These are phyloP conservation scores for Penicillium sp. DNA, from an alignment of 2,329 filamentous ascomycete genomes.

Conservation along the genomic window DNA sequence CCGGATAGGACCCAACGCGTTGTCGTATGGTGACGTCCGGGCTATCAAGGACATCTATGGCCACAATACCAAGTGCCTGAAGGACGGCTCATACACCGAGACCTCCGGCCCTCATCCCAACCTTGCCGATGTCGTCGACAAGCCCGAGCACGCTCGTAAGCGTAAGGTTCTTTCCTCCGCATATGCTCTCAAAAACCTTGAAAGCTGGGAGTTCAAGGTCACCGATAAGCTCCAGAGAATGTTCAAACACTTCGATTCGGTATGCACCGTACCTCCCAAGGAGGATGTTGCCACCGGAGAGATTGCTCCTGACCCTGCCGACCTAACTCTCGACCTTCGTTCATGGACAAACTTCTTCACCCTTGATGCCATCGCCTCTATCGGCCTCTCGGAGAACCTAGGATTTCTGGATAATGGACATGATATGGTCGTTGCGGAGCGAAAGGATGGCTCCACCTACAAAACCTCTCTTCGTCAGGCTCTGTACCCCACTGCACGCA, in stretches of 20 bases:
- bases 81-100: slow-evolving; percentile 48
- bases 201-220: slow-evolving; percentile 54
- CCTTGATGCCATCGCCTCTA: slow-evolving; percentile 54
- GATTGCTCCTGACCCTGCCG: slow-evolving; percentile 16
- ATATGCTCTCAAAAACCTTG: slow-evolving; percentile 53
- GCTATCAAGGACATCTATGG: slow-evolving; percentile 52
- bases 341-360: slow-evolving; percentile 55
- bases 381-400: slow-evolving; percentile 51
- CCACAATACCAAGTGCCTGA: slow-evolving; percentile 49
- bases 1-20: slow-evolving; percentile 45
- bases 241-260: slow-evolving; percentile 45
- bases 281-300: slow-evolving; percentile 33
- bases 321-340: slow-evolving; percentile 47
- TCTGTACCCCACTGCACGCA: slow-evolving; percentile 49
- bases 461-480: slow-evolving; percentile 47
- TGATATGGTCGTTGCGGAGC: slow-evolving; percentile 43
- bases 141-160: slow-evolving; percentile 50
- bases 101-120: slow-evolving; percentile 49
- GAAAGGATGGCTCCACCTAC: slow-evolving; percentile 46
- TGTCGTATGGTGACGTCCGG: slow-evolving; percentile 42
- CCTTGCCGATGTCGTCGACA: slow-evolving; percentile 52
- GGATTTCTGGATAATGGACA: slow-evolving; percentile 51
- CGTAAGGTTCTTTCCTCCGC: slow-evolving; percentile 50
- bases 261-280: slow-evolving; percentile 25
- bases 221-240: slow-evolving; percentile 49